phyloP scores from a whole-genome alignment of 2,329 filamentous ascomycete species.

The Rutstroemia sydowiana region DNA sequence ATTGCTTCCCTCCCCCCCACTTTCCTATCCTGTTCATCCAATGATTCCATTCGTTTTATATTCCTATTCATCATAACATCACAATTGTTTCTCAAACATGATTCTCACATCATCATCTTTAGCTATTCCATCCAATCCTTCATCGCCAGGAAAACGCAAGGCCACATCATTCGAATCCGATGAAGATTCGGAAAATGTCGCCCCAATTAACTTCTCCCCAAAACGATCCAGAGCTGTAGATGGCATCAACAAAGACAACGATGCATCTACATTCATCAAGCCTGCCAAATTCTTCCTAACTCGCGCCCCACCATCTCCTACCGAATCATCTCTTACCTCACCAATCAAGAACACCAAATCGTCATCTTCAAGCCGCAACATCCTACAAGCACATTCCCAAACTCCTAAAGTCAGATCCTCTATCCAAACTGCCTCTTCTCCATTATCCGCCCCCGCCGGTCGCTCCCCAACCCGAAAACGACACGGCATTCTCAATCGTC shows the following conservation, averaged over 20 bases:
- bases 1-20: background rate
- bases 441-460: constrained; percentile 63
- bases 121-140: constrained; percentile 11
- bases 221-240: constrained; percentile 41
- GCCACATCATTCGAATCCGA: constrained; percentile 39
- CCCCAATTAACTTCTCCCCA: constrained; percentile 44
- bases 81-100: constrained; percentile 10
- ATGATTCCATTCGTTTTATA: background rate
- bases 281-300: constrained; percentile 24
- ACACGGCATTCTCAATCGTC: constrained; percentile 56
- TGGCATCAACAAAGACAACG: background rate
- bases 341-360: constrained; percentile 18
- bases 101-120: constrained; percentile 18
- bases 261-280: constrained; percentile 5
- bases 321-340: constrained; percentile 18
- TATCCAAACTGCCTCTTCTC: constrained; percentile 40
- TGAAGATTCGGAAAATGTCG: constrained; percentile 55
- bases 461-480: constrained; percentile 75
- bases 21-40: background rate
- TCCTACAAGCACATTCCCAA: constrained; percentile 48
- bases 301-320: constrained; percentile 28
- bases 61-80: background rate
- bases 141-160: constrained; percentile 46
- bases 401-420: constrained; percentile 39
- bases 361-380: constrained; percentile 31